phyloP scores from a whole-genome alignment of 352 stramenopile species.

The Pythium sp. region DNA sequence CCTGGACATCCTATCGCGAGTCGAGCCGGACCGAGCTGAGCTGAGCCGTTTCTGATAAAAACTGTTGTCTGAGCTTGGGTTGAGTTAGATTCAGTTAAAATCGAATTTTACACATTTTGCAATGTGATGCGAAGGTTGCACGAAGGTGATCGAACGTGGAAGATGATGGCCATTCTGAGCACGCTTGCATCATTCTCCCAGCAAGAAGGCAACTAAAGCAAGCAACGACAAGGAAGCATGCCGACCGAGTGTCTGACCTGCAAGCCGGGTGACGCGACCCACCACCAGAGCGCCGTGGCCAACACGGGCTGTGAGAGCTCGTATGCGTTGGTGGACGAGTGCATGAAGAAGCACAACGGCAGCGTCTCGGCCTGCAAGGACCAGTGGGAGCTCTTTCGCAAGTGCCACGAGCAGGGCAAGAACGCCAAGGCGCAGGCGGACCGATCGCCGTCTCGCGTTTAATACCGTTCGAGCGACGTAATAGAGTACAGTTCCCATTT shows the following conservation, averaged over 20 bases:
- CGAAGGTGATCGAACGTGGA: neutral
- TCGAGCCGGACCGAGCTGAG: neutral
- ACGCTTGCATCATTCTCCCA: neutral
- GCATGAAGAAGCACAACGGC: slow-evolving; percentile 78
- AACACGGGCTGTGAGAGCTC: slow-evolving; percentile 64
- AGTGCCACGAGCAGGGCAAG: slow-evolving; percentile 69
- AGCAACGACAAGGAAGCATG: slow-evolving; percentile 26
- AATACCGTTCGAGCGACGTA: neutral
- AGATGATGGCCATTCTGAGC: neutral
- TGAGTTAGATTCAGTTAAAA: neutral
- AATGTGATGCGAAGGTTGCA: neutral
- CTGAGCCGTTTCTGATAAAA: neutral
- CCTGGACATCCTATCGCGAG: neutral
- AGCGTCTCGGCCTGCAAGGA: slow-evolving; percentile 72
- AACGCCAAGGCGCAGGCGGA: slow-evolving; percentile 8
- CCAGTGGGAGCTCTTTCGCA: slow-evolving; percentile 73
- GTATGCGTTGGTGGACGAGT: slow-evolving; percentile 72
- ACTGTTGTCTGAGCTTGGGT: neutral
- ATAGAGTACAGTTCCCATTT: neutral
- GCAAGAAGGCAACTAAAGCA: neutral
- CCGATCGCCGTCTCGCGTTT: neutral
- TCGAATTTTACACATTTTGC: neutral
- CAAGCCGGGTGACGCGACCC: slow-evolving; percentile 64
- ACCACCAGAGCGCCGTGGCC: slow-evolving; percentile 62
- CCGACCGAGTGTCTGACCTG: slow-evolving; percentile 70